These are phyloP conservation scores for Endocalyx cinctus DNA, from an alignment of 2,329 filamentous ascomycete species.

Conservation along the genomic window DNA sequence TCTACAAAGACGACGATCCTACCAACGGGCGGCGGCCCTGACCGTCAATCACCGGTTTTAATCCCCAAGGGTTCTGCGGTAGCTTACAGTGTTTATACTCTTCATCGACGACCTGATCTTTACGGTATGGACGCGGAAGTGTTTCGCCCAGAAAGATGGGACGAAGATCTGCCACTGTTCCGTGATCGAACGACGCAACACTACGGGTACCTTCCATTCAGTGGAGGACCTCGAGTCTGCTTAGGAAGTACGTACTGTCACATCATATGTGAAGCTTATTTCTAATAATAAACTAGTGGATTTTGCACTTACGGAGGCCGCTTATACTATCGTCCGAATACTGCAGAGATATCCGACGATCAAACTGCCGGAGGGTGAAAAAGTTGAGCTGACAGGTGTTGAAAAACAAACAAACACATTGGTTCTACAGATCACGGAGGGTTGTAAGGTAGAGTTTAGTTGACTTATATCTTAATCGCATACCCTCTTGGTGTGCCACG, in stretches of 20 bases:
- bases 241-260: constrained; percentile 20
- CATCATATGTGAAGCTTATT: background rate
- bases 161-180: constrained; percentile 14
- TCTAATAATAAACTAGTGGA: constrained; percentile 14
- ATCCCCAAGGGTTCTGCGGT: constrained; percentile 32
- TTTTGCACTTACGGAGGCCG: constrained; percentile 19
- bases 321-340: constrained; percentile 18
- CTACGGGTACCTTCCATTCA: constrained; percentile 21
- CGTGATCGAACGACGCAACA: constrained; percentile 14
- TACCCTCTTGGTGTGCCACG: no score
- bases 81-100: constrained; percentile 38
- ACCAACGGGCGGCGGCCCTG: constrained; percentile 19
- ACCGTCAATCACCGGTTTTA: constrained; percentile 18
- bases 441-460: constrained; percentile 19
- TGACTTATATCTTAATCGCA: no score
- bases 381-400: constrained; percentile 13
- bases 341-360: constrained; percentile 17
- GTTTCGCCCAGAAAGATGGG: constrained; percentile 44
- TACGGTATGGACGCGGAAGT: constrained; percentile 35
- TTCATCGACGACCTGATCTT: constrained; percentile 37
- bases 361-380: constrained; percentile 14
- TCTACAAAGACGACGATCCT: constrained; percentile 17
- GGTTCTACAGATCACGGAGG: constrained; percentile 15
- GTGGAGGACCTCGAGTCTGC: constrained; percentile 20
- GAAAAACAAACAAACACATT: constrained; percentile 18